These are phyloP conservation scores for Barnettozyma salicaria DNA, from an alignment of 805 yeast species.

Conservation along the genomic window DNA sequence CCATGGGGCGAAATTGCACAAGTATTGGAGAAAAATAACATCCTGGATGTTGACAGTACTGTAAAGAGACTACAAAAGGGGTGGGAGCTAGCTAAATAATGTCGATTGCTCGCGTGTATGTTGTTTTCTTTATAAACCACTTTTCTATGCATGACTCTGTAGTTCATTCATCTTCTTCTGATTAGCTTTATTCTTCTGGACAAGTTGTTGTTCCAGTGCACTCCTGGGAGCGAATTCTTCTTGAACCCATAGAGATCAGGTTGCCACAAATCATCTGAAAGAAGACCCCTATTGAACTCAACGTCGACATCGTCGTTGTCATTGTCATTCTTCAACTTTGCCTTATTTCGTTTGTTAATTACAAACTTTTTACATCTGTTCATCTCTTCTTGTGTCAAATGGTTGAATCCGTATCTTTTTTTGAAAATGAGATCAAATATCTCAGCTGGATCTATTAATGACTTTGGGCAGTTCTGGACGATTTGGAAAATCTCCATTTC, in stretches of 20 bases:
- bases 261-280: conserved; percentile 29
- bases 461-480: conserved; percentile 77
- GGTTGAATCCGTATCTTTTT: conserved; percentile 64
- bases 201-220: conserved; percentile 57
- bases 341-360: conserved; percentile 43
- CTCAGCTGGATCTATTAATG: conserved; percentile 58
- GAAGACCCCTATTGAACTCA: conserved; percentile 22
- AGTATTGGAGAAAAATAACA: conserved; percentile 32
- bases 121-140: no score
- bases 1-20: conserved; percentile 43
- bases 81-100: conserved; percentile 32
- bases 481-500: conserved; percentile 74
- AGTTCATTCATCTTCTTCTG: conserved; percentile 24
- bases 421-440: conserved; percentile 73
- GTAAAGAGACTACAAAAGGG: conserved; percentile 34
- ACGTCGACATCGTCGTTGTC: conserved; percentile 22
- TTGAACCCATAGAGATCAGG: conserved; percentile 39
- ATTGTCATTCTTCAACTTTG: conserved; percentile 12
- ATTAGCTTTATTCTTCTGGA: conserved; percentile 47
- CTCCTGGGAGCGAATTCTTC: conserved; percentile 39
- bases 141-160: no score
- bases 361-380: conserved; percentile 75
- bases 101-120: no score
- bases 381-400: conserved; percentile 77
- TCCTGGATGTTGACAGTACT: conserved; percentile 21